Conservation (phyloP, 2,329 filamentous ascomycete genomes). For the Tolypocladium tundrense region DNA sequence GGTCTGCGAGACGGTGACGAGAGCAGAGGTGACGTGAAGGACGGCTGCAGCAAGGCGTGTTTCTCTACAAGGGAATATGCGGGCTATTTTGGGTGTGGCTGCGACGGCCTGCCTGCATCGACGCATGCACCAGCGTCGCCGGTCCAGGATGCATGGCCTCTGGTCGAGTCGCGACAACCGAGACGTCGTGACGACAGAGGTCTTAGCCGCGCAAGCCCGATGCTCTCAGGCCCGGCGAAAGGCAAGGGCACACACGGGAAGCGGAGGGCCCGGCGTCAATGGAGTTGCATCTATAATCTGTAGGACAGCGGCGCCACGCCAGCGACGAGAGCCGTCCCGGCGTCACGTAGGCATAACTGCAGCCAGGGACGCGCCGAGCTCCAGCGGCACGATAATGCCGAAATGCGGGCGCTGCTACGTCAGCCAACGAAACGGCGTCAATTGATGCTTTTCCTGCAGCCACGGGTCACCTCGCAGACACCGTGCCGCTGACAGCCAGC, state of each 20-base stretch:
- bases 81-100: background rate
- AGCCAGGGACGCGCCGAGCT: too few species aligned
- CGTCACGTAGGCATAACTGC: background rate
- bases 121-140: background rate
- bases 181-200: too few species aligned
- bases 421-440: background rate
- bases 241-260: background rate
- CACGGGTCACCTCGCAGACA: background rate
- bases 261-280: background rate
- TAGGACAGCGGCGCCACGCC: background rate
- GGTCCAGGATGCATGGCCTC: background rate
- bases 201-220: background rate
- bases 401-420: too few species aligned
- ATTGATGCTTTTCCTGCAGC: background rate
- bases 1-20: background rate
- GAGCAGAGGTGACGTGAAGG: background rate
- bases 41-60: background rate
- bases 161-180: background rate
- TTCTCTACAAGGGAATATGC: background rate
- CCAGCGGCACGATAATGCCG: too few species aligned
- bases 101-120: background rate
- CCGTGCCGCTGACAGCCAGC: background rate
- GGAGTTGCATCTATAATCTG: background rate
- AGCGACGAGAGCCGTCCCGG: background rate
- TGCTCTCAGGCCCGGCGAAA: background rate